Evolutionary conservation across 768 basidiomycete genomes (phyloP), one percentile per base, ranked within the genome.

Genomic region (Phallus indusiatus): DNA sequence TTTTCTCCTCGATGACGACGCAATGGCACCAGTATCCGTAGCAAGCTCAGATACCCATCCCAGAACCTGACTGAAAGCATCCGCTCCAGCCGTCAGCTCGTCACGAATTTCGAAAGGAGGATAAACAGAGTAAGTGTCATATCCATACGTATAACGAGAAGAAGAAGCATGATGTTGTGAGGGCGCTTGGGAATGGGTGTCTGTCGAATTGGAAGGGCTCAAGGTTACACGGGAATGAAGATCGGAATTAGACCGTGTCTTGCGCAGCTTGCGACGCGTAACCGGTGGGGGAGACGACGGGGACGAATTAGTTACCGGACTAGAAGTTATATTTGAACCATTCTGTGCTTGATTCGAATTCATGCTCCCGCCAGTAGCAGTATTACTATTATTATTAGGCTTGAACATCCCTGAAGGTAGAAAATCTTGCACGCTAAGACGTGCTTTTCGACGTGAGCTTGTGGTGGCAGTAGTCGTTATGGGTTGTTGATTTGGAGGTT

Each of bases 231-330:
- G 57, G 18, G 36, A 36, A 49, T 71, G 72, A 65, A 73, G 67
- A 61, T 88, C 86, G 1, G 88, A 82, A 53, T 88, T 89, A 14
- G 88, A 90, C 35, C 83, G 79, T 11, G 87, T 83, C 68, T 88
- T 89, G 61, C 88, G 73, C 24, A 88, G 74, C 64, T 83, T 86
- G 57, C 83, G 79, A 21, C 76, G 70, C 1, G 68, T 66, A 42
- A 54, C 57, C 55, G 54, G 73, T 65, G 65, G 61, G 61, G 75
- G 67, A 24, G 73, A 67, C 18, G 73, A 70, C 16, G 61, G 66
- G 56, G 60, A 66, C 65, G 46, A 68, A 63, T 61, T 67, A 21
- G 51, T 10, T 11, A 48, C 35, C 8, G 57, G 24, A 10, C 51
- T 48, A 5, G 48, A 21, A 56, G 17, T 5, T 12, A 21, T 28